These are phyloP conservation scores for Rhodotorula sp. DNA, from an alignment of 1,284 basidiomycete species.

Conservation along the genomic window DNA sequence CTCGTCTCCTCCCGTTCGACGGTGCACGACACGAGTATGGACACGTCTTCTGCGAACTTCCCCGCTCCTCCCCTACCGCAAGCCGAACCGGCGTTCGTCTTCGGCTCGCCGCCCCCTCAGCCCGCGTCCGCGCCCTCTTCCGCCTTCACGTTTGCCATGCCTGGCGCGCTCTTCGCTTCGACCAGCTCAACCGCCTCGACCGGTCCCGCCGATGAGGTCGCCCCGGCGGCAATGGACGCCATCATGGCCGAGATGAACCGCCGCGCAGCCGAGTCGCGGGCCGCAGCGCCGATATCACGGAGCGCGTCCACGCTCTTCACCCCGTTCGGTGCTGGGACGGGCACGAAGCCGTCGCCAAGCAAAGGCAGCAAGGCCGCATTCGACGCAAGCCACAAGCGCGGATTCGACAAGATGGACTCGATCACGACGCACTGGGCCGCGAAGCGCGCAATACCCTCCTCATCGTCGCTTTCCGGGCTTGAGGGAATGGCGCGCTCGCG, in stretches of 20 bases:
- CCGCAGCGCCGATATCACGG: neutral
- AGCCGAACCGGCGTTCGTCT: slow-evolving; percentile 12
- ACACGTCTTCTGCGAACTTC: too few relatives aligned
- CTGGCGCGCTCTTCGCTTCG: slow-evolving; percentile 18
- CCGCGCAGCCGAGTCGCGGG: slow-evolving; percentile 1
- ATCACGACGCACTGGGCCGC: slow-evolving; percentile 31
- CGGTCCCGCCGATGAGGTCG: neutral
- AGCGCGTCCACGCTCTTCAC: neutral
- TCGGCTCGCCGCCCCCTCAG: slow-evolving; percentile 16
- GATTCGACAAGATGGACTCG: slow-evolving; percentile 32
- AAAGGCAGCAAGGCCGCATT: slow-evolving; percentile 20
- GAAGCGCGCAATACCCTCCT: slow-evolving; percentile 16
- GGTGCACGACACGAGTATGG: neutral
- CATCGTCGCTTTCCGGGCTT: neutral
- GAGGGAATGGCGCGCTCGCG: slow-evolving; percentile 3
- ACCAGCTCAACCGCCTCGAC: neutral
- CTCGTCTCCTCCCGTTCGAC: slow-evolving; percentile 15
- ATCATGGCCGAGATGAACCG: slow-evolving; percentile 34
- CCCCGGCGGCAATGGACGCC: slow-evolving; percentile 1
- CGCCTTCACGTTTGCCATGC: slow-evolving; percentile 24
- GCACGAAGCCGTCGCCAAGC: neutral
- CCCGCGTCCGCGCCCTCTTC: neutral
- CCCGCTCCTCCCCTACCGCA: neutral
- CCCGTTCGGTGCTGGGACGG: too few relatives aligned
- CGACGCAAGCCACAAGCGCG: slow-evolving; percentile 18